Conservation (phyloP, 257 asterid genomes). For the Salvia hispanica region DNA sequence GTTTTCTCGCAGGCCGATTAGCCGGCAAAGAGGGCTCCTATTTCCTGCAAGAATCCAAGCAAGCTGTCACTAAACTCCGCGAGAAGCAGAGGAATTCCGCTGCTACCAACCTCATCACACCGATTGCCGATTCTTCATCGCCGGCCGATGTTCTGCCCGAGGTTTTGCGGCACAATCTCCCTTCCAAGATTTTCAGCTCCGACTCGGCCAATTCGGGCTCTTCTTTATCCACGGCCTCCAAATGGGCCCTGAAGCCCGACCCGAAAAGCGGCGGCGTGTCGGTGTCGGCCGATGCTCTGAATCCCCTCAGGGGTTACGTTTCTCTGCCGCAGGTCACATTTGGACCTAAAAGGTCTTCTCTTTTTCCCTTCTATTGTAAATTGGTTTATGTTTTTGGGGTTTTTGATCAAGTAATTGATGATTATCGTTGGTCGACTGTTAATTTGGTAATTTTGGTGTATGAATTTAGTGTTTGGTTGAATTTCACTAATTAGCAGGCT, state of each 20-base stretch:
- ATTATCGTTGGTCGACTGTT: neutral
- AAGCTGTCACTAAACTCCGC: conserved; percentile 58
- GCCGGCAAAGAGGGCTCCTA: conserved; percentile 82
- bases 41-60: conserved; percentile 90
- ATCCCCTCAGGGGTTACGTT: conserved; percentile 81
- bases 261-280: conserved; percentile 23
- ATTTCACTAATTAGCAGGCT: too few species aligned
- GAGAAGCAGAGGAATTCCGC: conserved; percentile 39
- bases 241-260: conserved; percentile 70
- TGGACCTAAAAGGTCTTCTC: conserved; percentile 73
- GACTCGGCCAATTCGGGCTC: conserved; percentile 39
- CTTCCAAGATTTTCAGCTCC: conserved; percentile 57
- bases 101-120: conserved; percentile 12
- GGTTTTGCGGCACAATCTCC: conserved; percentile 74
- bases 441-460: neutral
- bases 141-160: conserved; percentile 83
- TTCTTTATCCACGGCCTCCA: conserved; percentile 52
- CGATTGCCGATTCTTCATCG: conserved; percentile 35
- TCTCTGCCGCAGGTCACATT: conserved; percentile 84
- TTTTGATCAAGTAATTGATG: neutral
- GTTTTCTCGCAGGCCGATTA: conserved; percentile 76
- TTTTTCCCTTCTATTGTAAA: neutral
- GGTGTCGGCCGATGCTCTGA: conserved; percentile 63
- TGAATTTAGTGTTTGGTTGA: too few species aligned
- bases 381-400: neutral